Evolutionary conservation across 2,329 filamentous ascomycete genomes (phyloP).

Genomic region (Epichloe baconii): DNA sequence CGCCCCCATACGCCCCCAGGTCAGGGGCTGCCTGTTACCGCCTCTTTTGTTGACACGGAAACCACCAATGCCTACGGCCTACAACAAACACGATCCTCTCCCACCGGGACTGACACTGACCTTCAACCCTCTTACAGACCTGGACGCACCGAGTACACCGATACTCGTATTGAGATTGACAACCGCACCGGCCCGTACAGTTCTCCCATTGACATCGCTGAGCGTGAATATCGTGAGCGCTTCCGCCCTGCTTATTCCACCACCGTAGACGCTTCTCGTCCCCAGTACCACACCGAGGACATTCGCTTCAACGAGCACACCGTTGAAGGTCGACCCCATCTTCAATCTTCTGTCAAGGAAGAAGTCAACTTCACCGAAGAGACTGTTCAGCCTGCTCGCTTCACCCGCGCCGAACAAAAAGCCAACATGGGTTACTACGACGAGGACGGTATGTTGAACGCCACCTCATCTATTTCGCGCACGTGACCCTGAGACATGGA

Average conservation of each 20-base stretch:
- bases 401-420: constrained; percentile 28
- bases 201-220: constrained; percentile 47
- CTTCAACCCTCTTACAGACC: constrained; percentile 13
- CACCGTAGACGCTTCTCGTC: constrained; percentile 21
- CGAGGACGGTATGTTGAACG: constrained; percentile 38
- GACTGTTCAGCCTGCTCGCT: constrained; percentile 46
- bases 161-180: constrained; percentile 55
- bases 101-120: constrained; percentile 7
- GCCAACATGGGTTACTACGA: constrained; percentile 55
- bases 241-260: constrained; percentile 37
- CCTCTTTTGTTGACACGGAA: constrained; percentile 13
- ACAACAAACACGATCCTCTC: constrained; percentile 14
- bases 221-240: constrained; percentile 53
- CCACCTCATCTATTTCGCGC: neutral
- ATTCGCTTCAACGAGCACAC: constrained; percentile 22
- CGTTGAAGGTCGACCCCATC: constrained; percentile 20
- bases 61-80: constrained; percentile 5
- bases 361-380: constrained; percentile 50
- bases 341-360: constrained; percentile 36
- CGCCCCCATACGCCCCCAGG: constrained; percentile 3
- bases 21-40: constrained; percentile 11
- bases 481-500: constrained; percentile 2
- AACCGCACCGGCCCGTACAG: constrained; percentile 33
- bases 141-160: constrained; percentile 36
- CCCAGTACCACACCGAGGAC: constrained; percentile 19